phyloP scores from a whole-genome alignment of 2,329 filamentous ascomycete species.

The Talaromyces sp. region DNA sequence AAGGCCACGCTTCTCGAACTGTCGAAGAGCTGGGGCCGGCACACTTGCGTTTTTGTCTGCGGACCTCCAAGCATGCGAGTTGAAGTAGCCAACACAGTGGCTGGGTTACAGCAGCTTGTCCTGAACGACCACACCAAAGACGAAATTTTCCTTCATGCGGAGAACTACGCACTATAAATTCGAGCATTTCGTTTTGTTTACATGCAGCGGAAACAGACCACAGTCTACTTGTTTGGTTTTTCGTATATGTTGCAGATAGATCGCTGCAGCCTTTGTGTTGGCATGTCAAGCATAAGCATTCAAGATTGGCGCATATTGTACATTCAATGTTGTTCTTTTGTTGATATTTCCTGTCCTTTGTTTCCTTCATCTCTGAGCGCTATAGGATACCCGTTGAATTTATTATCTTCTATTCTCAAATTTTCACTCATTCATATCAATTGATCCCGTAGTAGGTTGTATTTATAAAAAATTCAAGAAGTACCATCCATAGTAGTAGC shows the following conservation, averaged over 20 bases:
- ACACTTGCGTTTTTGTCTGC: conserved; percentile 89
- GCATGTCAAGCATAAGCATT: conserved; percentile 2
- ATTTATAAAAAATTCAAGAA: neutral
- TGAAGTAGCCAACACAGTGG: conserved; percentile 81
- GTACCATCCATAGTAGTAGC: neutral
- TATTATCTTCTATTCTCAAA: neutral
- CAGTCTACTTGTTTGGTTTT: neutral
- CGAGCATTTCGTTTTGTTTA: neutral
- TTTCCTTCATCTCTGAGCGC: neutral
- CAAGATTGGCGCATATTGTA: neutral
- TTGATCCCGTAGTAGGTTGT: neutral
- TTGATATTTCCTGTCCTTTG: neutral
- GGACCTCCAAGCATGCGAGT: conserved; percentile 82
- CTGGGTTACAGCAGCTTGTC: conserved; percentile 73
- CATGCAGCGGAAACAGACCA: neutral
- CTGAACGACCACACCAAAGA: conserved; percentile 73
- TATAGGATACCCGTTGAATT: neutral
- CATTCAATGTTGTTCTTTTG: neutral
- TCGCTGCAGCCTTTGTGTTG: neutral
- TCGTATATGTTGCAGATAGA: conserved; percentile 1
- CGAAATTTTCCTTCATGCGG: conserved; percentile 89
- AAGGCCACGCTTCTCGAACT: conserved; percentile 80
- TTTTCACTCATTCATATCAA: neutral
- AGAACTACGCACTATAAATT: conserved; percentile 78
- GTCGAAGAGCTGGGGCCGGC: conserved; percentile 71